These are phyloP conservation scores for Phytophthora cryptogea DNA, from an alignment of 352 stramenopile genomes.

Conservation along the genomic window DNA sequence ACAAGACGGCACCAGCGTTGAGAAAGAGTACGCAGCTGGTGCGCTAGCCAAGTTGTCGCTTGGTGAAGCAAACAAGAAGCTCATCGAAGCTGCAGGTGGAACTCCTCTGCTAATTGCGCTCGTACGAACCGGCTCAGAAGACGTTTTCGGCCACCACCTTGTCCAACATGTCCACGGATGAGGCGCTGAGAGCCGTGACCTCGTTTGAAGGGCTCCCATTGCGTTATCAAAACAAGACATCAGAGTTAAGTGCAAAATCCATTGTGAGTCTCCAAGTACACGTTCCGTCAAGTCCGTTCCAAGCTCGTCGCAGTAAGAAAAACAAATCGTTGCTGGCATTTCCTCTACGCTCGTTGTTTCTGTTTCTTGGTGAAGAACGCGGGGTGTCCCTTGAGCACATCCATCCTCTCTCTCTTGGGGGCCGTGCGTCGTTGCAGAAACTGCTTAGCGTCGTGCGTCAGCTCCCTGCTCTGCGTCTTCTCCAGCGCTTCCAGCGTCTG, in stretches of 20 bases:
- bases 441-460: slow-evolving; percentile 48
- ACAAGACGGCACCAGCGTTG: slow-evolving; percentile 3
- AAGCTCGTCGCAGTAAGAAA: too few species aligned
- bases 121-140: not conserved
- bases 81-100: slow-evolving; percentile 1
- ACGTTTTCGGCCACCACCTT: not conserved
- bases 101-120: slow-evolving; percentile 2
- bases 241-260: too few species aligned
- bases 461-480: slow-evolving; percentile 41
- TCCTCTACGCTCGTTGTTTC: slow-evolving; percentile 41
- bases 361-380: slow-evolving; percentile 80
- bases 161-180: not conserved
- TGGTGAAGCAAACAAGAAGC: not conserved
- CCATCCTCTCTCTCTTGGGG: slow-evolving; percentile 63
- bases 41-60: not conserved
- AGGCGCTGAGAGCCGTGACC: not conserved
- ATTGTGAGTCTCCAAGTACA: too few species aligned
- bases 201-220: not conserved
- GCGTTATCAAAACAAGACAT: too few species aligned
- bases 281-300: too few species aligned
- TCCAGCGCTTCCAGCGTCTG: slow-evolving; percentile 64
- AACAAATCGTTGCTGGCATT: not conserved
- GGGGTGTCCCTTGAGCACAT: slow-evolving; percentile 67
- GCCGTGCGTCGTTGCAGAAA: slow-evolving; percentile 62
- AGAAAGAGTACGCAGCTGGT: not conserved